These are phyloP conservation scores for Aspergillus conjunctus DNA, from an alignment of 495 filamentous ascomycete species.

Conservation along the genomic window DNA sequence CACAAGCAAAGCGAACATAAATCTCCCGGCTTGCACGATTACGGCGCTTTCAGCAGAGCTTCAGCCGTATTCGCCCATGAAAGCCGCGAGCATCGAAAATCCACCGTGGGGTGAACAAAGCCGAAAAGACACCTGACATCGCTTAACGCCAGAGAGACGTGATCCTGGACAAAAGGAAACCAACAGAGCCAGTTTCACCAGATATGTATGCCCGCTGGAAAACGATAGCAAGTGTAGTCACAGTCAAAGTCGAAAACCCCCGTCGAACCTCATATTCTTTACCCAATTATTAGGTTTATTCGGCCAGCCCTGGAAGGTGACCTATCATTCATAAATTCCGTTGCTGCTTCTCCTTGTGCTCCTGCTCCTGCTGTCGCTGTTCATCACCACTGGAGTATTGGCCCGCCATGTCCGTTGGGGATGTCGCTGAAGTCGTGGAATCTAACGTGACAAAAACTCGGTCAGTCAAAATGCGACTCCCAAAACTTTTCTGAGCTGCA, in stretches of 20 bases:
- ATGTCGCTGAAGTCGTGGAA: conserved; percentile 24
- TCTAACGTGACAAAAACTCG: conserved; percentile 9
- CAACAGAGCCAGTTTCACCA: conserved; percentile 26
- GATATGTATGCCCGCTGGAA: conserved; percentile 25
- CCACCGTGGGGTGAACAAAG: conserved; percentile 14
- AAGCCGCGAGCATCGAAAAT: conserved; percentile 18
- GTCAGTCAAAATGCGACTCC: conserved; percentile 13
- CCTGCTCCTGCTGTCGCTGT: conserved; percentile 18
- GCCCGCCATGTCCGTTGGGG: conserved; percentile 26
- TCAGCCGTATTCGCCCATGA: conserved; percentile 9
- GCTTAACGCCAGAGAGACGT: conserved; percentile 14
- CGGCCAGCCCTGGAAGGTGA: conserved; percentile 17
- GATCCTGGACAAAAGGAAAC: conserved; percentile 20
- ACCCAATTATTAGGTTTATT: conserved; percentile 24
- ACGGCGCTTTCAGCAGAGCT: conserved; percentile 13
- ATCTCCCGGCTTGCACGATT: conserved; percentile 16
- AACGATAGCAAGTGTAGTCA: conserved; percentile 18
- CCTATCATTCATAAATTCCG: conserved; percentile 23
- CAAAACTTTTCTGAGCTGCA: too few relatives aligned
- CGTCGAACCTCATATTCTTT: conserved; percentile 19
- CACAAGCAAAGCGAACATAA: conserved; percentile 16
- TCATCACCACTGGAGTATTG: conserved; percentile 32
- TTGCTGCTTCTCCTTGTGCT: conserved; percentile 9
- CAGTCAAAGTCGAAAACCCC: conserved; percentile 19
- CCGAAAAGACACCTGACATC: conserved; percentile 17